Conservation (phyloP, 768 basidiomycete species). For the Suillus subluteus region DNA sequence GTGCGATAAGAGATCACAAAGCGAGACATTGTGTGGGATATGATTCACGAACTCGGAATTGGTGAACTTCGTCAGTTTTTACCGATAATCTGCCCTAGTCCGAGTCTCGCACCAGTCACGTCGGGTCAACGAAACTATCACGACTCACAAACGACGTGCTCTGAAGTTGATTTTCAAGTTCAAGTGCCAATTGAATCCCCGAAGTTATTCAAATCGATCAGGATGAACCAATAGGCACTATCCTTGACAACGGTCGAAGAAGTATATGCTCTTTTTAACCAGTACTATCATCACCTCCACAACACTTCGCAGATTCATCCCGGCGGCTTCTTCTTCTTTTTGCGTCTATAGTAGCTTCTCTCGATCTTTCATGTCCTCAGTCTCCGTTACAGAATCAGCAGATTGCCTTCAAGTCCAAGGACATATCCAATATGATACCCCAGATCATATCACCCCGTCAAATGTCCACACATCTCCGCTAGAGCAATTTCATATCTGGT, state of each 20-base stretch:
- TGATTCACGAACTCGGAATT: neutral
- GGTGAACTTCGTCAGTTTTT: neutral
- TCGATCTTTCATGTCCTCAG: constrained; percentile 23
- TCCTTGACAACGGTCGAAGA: constrained; percentile 3
- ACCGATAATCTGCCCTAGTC: neutral
- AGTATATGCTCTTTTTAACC: constrained; percentile 8
- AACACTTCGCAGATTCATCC: neutral
- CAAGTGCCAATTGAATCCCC: neutral
- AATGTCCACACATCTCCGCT: constrained; percentile 70
- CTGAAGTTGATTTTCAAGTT: neutral
- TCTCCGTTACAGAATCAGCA: constrained; percentile 45
- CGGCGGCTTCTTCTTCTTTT: neutral
- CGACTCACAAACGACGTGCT: neutral
- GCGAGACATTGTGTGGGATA: neutral
- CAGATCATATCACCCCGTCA: constrained; percentile 65
- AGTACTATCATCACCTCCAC: constrained; percentile 1
- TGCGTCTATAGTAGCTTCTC: neutral
- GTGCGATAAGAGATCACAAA: neutral
- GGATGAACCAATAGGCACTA: neutral
- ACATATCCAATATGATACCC: constrained; percentile 76
- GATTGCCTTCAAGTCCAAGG: constrained; percentile 69
- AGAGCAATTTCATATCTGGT: constrained; percentile 87
- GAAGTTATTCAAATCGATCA: neutral
- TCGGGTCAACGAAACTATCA: neutral
- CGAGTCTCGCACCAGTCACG: neutral